Conservation (phyloP, 2,329 filamentous ascomycete genomes). For the Pseudogymnoascus sp. region DNA sequence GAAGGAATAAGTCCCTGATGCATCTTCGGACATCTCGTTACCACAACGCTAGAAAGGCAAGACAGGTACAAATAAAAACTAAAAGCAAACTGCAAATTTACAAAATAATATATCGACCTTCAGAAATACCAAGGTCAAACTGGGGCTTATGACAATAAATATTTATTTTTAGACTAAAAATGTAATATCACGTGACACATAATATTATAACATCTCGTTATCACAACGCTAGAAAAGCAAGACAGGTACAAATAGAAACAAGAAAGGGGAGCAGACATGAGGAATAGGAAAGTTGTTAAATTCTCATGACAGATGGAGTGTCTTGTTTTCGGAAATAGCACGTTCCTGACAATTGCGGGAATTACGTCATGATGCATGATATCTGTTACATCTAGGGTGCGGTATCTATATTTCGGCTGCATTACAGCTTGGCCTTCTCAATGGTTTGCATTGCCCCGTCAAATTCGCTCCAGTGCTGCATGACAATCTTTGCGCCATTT, state of each 20-base stretch:
- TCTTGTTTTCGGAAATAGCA: not conserved
- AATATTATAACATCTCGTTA: not conserved
- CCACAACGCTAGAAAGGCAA: not conserved
- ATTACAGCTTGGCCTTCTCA: conserved; percentile 14
- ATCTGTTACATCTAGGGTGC: not conserved
- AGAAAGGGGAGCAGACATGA: not conserved
- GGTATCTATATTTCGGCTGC: not conserved
- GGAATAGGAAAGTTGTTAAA: not conserved
- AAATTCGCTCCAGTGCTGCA: conserved; percentile 51
- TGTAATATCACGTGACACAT: not conserved
- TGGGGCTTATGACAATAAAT: not conserved
- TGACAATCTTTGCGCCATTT: conserved; percentile 54
- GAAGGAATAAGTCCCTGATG: conserved; percentile 26
- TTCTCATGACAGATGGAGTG: not conserved
- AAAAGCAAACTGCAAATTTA: not conserved
- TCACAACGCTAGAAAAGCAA: not conserved
- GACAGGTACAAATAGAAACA: not conserved
- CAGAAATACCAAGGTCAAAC: not conserved
- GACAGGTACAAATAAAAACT: not conserved
- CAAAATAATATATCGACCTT: not conserved
- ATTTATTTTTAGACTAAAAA: not conserved
- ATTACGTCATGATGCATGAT: conserved; percentile 5
- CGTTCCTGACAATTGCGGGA: not conserved
- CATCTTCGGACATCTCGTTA: not conserved
- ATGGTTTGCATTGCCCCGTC: conserved; percentile 18